Evolutionary conservation across 768 basidiomycete species (phyloP).

Genomic region (Lactarius trivialis): DNA sequence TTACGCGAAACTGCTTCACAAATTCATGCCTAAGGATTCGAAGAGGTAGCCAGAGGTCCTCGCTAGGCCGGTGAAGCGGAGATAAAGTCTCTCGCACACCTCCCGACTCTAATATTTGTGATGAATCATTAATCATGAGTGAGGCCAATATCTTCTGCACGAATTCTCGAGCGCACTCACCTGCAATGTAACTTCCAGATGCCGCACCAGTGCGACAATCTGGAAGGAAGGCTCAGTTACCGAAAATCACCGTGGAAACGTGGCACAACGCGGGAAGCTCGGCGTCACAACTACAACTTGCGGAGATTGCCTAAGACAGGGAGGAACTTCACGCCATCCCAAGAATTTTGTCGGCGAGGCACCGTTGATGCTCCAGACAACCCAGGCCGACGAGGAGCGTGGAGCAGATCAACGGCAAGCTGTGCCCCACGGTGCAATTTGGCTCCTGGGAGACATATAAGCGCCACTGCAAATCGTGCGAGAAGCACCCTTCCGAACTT

Average conservation of each 20-base stretch:
- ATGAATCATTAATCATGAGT: too few relatives aligned
- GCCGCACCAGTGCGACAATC: conserved; percentile 90
- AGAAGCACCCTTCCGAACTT: not conserved
- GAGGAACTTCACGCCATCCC: not conserved
- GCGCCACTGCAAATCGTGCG: not conserved
- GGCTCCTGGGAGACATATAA: not conserved
- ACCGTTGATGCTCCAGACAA: not conserved
- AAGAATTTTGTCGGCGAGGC: not conserved
- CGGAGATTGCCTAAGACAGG: not conserved
- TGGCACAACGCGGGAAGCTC: not conserved
- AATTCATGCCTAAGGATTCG: too few relatives aligned
- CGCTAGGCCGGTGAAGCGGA: too few relatives aligned
- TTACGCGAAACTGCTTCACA: too few relatives aligned
- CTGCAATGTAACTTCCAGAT: conserved; percentile 42
- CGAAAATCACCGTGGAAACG: conserved; percentile 65
- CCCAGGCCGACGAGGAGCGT: not conserved
- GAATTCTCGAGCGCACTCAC: too few relatives aligned
- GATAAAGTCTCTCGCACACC: not conserved
- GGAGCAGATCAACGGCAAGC: not conserved
- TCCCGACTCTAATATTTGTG: conserved; percentile 68
- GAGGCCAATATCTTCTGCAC: conserved; percentile 21
- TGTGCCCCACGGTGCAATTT: not conserved
- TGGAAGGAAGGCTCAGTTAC: conserved; percentile 91
- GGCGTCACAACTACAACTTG: not conserved
- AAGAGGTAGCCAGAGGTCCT: too few relatives aligned